Conservation (phyloP, 169 alveolate species). For the Cardiosporidium cionae region DNA sequence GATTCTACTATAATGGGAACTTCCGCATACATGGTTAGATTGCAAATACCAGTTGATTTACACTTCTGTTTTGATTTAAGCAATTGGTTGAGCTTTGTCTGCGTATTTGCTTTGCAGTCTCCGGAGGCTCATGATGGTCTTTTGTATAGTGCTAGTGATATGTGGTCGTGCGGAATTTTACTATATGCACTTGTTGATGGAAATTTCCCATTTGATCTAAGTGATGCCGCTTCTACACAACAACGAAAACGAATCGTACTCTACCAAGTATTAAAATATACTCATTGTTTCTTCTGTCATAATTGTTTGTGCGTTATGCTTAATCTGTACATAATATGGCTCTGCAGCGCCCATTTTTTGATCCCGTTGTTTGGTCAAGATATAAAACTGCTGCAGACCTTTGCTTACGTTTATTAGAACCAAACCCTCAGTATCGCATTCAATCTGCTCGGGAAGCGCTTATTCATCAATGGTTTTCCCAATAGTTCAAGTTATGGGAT, state of each 20-base stretch:
- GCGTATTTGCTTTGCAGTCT: slow-evolving; percentile 29
- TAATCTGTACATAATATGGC: too few relatives aligned
- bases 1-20: background rate
- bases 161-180: slow-evolving; percentile 32
- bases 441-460: background rate
- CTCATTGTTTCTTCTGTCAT: too few relatives aligned
- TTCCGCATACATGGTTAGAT: background rate
- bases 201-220: slow-evolving; percentile 34
- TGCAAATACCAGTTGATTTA: too few relatives aligned
- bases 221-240: background rate
- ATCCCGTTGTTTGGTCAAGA: background rate
- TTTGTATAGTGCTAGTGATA: slow-evolving; percentile 25
- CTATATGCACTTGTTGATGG: slow-evolving; percentile 32
- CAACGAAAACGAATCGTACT: background rate
- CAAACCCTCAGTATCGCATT: background rate
- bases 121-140: slow-evolving; percentile 32
- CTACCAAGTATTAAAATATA: background rate
- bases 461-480: background rate
- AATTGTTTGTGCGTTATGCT: too few relatives aligned
- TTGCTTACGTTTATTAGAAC: background rate
- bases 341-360: background rate
- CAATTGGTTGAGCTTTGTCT: too few relatives aligned
- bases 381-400: background rate
- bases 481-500: too few relatives aligned
- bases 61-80: too few relatives aligned